Evolutionary conservation across 768 basidiomycete species (phyloP).

Genomic region (Mycena olivaceomarginata): DNA sequence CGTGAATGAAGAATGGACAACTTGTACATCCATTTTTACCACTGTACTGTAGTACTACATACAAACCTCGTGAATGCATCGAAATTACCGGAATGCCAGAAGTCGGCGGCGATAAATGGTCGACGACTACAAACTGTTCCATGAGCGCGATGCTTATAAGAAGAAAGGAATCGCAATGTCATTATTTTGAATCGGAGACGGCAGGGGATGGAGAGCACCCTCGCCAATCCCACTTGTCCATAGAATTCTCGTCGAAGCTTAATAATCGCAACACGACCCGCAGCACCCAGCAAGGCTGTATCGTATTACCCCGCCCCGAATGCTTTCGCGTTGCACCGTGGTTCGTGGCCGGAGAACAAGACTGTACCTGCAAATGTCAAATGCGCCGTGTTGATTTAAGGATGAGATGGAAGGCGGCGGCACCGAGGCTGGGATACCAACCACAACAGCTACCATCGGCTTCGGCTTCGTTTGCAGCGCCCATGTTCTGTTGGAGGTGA

Average conservation of each 20-base stretch:
- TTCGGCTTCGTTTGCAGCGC: too few species aligned
- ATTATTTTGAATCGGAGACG: neutral
- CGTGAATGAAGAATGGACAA: too few species aligned
- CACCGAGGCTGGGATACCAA: too few species aligned
- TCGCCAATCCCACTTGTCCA: constrained; percentile 59
- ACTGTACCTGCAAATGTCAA: constrained; percentile 22
- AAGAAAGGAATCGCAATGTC: neutral
- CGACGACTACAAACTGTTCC: too few species aligned
- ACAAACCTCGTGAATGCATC: too few species aligned
- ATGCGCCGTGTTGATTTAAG: constrained; percentile 13
- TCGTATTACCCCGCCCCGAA: constrained; percentile 57
- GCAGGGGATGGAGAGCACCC: constrained; percentile 37
- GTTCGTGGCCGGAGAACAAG: constrained; percentile 24
- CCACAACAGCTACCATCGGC: too few species aligned
- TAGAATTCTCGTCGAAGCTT: constrained; percentile 65
- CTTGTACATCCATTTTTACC: too few species aligned
- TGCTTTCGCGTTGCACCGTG: constrained; percentile 53
- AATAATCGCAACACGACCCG: constrained; percentile 64
- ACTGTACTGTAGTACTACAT: too few species aligned
- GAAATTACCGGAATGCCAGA: too few species aligned
- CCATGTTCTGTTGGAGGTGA: too few species aligned
- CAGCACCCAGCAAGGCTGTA: constrained; percentile 63
- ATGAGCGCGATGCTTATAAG: too few species aligned
- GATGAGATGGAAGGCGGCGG: neutral
- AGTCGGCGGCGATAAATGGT: too few species aligned